Base-by-base conservation (phyloP, 176 grass and related monocot species). In the Bolboschoenus planiculmis region DNA sequence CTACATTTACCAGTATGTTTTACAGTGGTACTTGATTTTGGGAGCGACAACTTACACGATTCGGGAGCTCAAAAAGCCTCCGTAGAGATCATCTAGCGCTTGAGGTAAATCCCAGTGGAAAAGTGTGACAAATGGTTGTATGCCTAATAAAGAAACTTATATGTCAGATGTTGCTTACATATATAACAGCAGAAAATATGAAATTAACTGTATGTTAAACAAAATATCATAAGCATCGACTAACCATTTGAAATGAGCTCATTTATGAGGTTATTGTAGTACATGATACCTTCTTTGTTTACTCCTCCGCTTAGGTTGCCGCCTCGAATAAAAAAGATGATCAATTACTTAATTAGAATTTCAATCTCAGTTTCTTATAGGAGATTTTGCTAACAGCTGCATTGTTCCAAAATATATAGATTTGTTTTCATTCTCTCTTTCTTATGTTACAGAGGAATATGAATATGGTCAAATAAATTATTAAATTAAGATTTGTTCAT, bases 91-190 rank as follows among this genome's bases (percentile, higher is more conserved):
- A 82, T 97, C 90, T 86, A 97, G 62, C 21, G 21, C 81, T 89
- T 97, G 92, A 9, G 95, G 92, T 44, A 84, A 90, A 86, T 97
- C 95, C 90, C 90, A 94, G 50, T 98, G 92, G 79, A 95, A 98
- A 82, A 98, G 90, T 54, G 95, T 95, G 44, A 93, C 89, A 18
- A 98, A 91, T 44, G 95, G 90, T 84, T 95, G 77, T 29, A 98
- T 98, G 84, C 76, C 85, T 83, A 85, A 23, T 50, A 82, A 64
- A 31, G 20, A 64, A 21, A 81, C n/a, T 81, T 26, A 30, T 13
- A 37, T 80, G 21, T 71, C 66, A 71, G 16, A 72, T 27, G 7
- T 51, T 43, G 7, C 35, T 21, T n/a, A 48, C 46, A 48, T 2
- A 58, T 80, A 37, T 27, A 47, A 40, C 68, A 15, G 39, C 39